These are phyloP conservation scores for Tuber aestivum DNA, from an alignment of 495 filamentous ascomycete genomes.

Conservation along the genomic window DNA sequence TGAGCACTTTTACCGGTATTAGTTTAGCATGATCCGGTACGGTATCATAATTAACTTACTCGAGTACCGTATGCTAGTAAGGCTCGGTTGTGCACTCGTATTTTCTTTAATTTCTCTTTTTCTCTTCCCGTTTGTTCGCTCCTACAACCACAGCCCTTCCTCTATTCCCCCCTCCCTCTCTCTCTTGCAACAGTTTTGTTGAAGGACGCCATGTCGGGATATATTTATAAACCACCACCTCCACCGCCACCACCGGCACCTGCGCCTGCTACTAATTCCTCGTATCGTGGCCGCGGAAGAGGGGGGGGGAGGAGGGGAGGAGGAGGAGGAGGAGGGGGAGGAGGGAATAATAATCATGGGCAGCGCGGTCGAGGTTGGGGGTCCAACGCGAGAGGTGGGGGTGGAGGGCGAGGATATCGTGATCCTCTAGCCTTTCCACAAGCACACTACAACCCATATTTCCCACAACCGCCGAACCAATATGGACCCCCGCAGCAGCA, in stretches of 20 bases:
- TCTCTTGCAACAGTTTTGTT: neutral
- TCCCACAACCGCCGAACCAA: slow-evolving; percentile 9
- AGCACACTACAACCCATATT: neutral
- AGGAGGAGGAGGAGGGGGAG: neutral
- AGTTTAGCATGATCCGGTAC: neutral
- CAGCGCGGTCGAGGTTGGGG: slow-evolving; percentile 3
- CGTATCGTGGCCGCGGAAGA: slow-evolving; percentile 7
- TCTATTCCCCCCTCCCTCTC: neutral
- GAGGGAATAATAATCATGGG: slow-evolving; percentile 8
- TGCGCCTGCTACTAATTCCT: neutral
- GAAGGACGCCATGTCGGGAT: slow-evolving; percentile 26
- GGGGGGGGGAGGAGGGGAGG: slow-evolving; percentile 8
- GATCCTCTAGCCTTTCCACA: neutral
- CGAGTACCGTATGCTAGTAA: neutral
- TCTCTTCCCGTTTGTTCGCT: neutral
- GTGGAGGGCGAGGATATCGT: slow-evolving; percentile 7
- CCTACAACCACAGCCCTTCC: neutral
- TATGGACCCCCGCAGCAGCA: slow-evolving; percentile 15
- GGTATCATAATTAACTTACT: too few relatives aligned
- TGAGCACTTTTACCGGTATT: neutral
- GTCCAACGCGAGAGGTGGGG: neutral
- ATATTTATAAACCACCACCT: slow-evolving; percentile 37
- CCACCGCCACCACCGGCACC: slow-evolving; percentile 15
- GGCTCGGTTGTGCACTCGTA: neutral
- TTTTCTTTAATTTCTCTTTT: neutral